Percentiles rank a stretch among this genome's conserved stretches.
Conservation (phyloP, 2,329 filamentous ascomycete genomes). For the Diaporthe sp. region DNA sequence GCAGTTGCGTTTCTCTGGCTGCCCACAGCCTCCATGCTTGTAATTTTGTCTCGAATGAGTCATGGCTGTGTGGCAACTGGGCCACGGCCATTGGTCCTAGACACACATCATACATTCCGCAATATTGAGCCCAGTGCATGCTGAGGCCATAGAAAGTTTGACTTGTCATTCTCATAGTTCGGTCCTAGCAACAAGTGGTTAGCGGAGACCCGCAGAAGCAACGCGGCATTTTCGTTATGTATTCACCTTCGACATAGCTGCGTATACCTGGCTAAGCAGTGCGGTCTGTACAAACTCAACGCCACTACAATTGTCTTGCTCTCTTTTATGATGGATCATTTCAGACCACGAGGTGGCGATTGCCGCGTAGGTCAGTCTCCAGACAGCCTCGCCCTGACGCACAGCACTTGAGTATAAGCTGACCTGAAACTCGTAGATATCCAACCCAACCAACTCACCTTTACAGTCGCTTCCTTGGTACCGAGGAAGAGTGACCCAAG, state of each 20-base stretch:
- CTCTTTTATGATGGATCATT: neutral
- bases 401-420: neutral
- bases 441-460: neutral
- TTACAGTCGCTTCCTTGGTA: neutral
- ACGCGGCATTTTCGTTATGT: neutral
- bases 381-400: neutral
- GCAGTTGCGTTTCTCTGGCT: neutral
- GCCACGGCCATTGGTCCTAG: neutral
- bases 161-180: neutral
- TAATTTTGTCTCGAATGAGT: neutral
- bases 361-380: neutral
- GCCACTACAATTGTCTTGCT: neutral
- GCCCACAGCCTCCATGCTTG: neutral
- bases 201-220: neutral
- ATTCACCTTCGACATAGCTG: neutral
- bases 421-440: neutral
- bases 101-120: neutral
- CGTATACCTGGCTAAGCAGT: neutral
- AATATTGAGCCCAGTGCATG: neutral
- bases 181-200: neutral
- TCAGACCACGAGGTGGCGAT: neutral
- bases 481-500: neutral
- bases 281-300: neutral
- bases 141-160: neutral
- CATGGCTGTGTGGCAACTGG: neutral